phyloP scores from a whole-genome alignment of 805 yeast genomes.

The Candida boleticola region DNA sequence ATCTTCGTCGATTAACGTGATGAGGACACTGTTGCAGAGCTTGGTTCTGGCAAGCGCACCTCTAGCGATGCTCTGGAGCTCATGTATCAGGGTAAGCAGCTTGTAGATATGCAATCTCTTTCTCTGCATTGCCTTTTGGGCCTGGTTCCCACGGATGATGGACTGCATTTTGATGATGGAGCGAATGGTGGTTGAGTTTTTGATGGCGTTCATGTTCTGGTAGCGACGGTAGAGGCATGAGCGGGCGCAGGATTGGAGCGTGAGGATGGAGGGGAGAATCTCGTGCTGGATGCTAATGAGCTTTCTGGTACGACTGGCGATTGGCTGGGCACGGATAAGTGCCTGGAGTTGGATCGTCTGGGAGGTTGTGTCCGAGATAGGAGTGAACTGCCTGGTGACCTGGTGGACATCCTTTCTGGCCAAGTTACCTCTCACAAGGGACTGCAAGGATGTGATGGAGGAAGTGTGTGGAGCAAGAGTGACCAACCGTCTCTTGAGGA shows the following conservation, averaged over 20 bases:
- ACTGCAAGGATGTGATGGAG: conserved; percentile 35
- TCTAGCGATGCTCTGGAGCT: conserved; percentile 43
- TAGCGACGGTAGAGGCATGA: conserved; percentile 18
- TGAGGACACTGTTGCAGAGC: conserved; percentile 42
- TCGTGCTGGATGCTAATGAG: conserved; percentile 19
- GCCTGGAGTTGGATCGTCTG: conserved; percentile 36
- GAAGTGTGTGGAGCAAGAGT: conserved; percentile 10
- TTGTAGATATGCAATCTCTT: conserved; percentile 6
- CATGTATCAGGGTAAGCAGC: conserved; percentile 14
- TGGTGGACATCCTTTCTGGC: conserved; percentile 5
- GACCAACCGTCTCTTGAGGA: conserved; percentile 10
- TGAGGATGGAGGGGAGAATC: conserved; percentile 21
- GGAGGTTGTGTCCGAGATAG: background rate
- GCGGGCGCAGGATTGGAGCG: conserved; percentile 32
- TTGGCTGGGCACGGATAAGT: conserved; percentile 19
- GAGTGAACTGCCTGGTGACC: background rate
- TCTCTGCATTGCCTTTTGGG: conserved; percentile 24
- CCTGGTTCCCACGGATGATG: conserved; percentile 31
- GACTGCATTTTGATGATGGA: conserved; percentile 36
- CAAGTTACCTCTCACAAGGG: conserved; percentile 38
- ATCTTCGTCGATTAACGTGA: conserved; percentile 41
- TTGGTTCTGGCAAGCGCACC: conserved; percentile 45
- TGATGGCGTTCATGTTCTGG: conserved; percentile 16
- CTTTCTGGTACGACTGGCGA: conserved; percentile 16
- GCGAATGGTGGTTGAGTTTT: conserved; percentile 14